phyloP scores from a whole-genome alignment of 352 stramenopile genomes.

The Globisporangium cylindrosporum region DNA sequence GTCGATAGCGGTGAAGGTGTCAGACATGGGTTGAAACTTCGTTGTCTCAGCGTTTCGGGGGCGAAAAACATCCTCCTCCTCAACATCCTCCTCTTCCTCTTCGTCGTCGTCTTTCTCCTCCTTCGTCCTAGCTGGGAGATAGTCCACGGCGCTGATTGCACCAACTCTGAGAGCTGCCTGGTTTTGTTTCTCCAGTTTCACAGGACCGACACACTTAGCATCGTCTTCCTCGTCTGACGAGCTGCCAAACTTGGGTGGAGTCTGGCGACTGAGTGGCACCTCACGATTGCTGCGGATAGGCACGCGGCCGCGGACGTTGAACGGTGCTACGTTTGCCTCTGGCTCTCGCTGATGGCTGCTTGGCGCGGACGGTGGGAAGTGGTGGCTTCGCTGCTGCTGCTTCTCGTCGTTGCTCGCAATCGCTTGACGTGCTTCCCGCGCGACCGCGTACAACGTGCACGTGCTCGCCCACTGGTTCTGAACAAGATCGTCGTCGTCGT shows the following conservation, averaged over 20 bases:
- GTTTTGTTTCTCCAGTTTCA: not conserved
- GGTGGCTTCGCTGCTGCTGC: too few species aligned
- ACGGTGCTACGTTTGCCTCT: constrained; percentile 1
- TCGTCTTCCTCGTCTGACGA: constrained; percentile 3
- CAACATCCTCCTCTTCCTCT: not conserved
- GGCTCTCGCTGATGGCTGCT: not conserved
- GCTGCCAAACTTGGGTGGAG: not conserved
- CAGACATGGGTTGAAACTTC: not conserved
- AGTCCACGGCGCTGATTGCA: too few species aligned
- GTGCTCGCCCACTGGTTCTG: constrained; percentile 14
- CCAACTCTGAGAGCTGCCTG: not conserved
- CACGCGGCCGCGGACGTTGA: constrained; percentile 32
- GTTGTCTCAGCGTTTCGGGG: not conserved
- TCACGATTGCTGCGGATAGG: constrained; percentile 28
- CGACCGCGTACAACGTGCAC: constrained; percentile 5
- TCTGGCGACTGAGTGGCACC: not conserved
- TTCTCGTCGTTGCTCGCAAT: not conserved
- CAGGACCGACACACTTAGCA: not conserved
- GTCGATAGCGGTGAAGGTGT: not conserved
- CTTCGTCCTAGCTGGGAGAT: not conserved
- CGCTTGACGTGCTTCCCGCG: not conserved
- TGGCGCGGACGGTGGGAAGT: not conserved
- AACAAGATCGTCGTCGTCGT: constrained; percentile 5
- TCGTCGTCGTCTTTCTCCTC: not conserved
- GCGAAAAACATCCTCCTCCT: not conserved